These are phyloP conservation scores for Talaromyces sp. DNA, from an alignment of 2,329 filamentous ascomycete genomes.

Conservation along the genomic window DNA sequence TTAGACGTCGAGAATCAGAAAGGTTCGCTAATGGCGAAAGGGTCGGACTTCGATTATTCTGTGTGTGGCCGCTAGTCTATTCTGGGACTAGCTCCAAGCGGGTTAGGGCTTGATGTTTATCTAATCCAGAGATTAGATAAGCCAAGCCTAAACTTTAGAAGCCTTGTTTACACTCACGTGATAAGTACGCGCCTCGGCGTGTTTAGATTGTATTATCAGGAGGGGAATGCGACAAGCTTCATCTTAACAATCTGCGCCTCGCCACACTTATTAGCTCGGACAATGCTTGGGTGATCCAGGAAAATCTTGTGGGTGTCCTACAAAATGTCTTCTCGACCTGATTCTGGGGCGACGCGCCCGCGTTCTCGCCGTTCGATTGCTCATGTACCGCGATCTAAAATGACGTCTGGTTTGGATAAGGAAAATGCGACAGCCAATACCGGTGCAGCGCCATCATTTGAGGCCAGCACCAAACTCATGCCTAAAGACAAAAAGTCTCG, in stretches of 20 bases:
- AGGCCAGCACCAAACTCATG: constrained; percentile 39
- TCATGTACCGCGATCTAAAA: constrained; percentile 57
- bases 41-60: constrained; percentile 37
- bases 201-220: constrained; percentile 10
- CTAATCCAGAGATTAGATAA: not conserved
- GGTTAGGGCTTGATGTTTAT: constrained; percentile 41
- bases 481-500: constrained; percentile 67
- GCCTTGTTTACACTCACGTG: constrained; percentile 48
- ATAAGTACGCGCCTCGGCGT: constrained; percentile 32
- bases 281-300: constrained; percentile 16
- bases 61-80: constrained; percentile 40
- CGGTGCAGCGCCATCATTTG: constrained; percentile 46
- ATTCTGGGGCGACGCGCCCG: constrained; percentile 37
- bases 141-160: too few relatives aligned
- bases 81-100: constrained; percentile 33
- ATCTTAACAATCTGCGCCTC: not conserved
- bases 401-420: constrained; percentile 60
- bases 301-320: constrained; percentile 1
- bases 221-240: constrained; percentile 17
- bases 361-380: constrained; percentile 72
- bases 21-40: constrained; percentile 34
- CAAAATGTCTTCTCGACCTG: constrained; percentile 39
- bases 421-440: constrained; percentile 76
- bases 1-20: constrained; percentile 45
- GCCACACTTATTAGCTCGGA: not conserved